Percentiles rank a stretch among this genome's conserved stretches.
Conservation (phyloP, 2,329 filamentous ascomycete species). For the Graphiopsis chlorocephala region DNA sequence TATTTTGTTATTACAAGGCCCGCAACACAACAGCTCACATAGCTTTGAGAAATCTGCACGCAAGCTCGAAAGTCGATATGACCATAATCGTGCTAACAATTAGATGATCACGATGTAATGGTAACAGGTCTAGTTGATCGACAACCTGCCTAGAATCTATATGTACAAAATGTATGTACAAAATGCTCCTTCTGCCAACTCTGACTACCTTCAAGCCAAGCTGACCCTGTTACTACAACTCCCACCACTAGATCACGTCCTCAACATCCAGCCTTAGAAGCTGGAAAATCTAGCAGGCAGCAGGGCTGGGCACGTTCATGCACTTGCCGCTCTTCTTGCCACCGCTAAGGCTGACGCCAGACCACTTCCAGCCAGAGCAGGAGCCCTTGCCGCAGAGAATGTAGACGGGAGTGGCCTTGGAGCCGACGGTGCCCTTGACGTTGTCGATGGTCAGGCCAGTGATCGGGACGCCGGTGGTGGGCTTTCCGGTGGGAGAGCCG, state of each 20-base stretch:
- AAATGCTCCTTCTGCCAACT: neutral
- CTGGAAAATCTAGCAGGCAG: constrained; percentile 9
- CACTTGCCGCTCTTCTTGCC: constrained; percentile 47
- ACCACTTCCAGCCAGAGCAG: constrained; percentile 56
- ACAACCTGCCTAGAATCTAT: neutral
- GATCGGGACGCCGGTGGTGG: constrained; percentile 50
- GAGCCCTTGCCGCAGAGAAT: constrained; percentile 54
- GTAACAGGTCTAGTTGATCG: neutral
- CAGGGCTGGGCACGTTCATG: constrained; percentile 37
- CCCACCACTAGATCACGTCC: neutral
- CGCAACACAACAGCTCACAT: neutral
- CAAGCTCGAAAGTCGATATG: neutral
- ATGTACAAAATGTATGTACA: neutral
- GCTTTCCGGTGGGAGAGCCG: constrained; percentile 39
- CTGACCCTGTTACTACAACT: neutral
- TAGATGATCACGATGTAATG: neutral
- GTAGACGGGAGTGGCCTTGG: constrained; percentile 42
- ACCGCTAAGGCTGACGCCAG: constrained; percentile 49
- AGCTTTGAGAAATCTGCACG: neutral
- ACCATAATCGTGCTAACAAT: neutral
- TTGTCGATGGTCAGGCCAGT: constrained; percentile 47
- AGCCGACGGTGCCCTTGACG: constrained; percentile 45
- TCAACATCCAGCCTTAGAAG: neutral
- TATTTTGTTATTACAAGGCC: too few relatives aligned
- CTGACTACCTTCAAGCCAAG: neutral